Base-by-base conservation (phyloP, 345 rosid genomes). In the Hevea brasiliensis region DNA sequence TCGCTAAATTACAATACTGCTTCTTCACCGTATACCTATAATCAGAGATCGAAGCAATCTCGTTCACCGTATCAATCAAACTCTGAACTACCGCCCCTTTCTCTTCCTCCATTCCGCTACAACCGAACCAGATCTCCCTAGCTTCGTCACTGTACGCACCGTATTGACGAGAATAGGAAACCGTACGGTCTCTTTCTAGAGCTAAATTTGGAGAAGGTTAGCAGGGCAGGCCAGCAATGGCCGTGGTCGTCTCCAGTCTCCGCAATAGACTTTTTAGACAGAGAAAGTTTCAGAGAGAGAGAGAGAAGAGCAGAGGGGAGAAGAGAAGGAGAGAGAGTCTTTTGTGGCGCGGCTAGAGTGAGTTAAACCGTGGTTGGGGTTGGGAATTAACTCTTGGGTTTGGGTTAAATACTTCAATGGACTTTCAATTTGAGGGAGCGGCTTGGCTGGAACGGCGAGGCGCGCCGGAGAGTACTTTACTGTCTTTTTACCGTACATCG, bases 1-100 rank as follows among this genome's bases (percentile, higher is more conserved):
- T 84, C 4, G 91, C 90, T 13, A 92, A 84, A 77, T 92, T 89
- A 76, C 88, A 83, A 76, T 83, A 92, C 74, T 85, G 89, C 83
- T 89, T 92, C 91, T 85, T 92, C 67, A 90, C 85, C 77, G 90
- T 47, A n/a, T 76, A 42, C 45, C 90, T 78, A 75, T 84, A 92
- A 9, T 89, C 94, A 3, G 87, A 78, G 65, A 88, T 77, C 50
- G 89, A 62, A 15, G 92, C 71, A 74, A 92, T 89, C 75, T 88
- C 88, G 84, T 85, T 84, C 65, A 90, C 98, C n/a, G 76, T 63
- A 42, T 89, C 92, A 42, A 88, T 87, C 81, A 90, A 82, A 65
- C 89, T 70, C 85, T 81, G 86, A 50, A 82, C 83, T 50, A 80
- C 40, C 27, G 60, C 73, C 50, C 79, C 80, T 74, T 82, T 84